phyloP scores from a whole-genome alignment of 2,329 filamentous ascomycete genomes.

The Fusarium nurragi region DNA sequence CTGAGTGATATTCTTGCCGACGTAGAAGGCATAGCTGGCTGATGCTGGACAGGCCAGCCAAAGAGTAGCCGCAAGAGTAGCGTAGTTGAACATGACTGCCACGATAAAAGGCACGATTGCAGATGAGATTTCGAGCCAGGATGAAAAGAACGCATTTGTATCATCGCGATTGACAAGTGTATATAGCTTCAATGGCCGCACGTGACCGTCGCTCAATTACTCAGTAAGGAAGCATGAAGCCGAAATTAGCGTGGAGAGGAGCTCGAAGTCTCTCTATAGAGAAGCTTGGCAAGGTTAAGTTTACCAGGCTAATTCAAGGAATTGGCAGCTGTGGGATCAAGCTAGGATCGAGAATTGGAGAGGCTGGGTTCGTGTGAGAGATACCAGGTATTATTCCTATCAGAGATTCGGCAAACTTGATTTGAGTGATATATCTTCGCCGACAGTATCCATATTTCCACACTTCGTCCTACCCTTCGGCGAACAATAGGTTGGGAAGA shows the following conservation, averaged over 20 bases:
- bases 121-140: neutral
- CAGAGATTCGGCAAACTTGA: slow-evolving; percentile 1
- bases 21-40: slow-evolving; percentile 58
- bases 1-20: slow-evolving; percentile 56
- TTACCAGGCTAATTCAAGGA: slow-evolving; percentile 6
- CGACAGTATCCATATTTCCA: neutral
- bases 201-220: slow-evolving; percentile 34
- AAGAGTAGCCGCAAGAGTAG: slow-evolving; percentile 11
- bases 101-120: neutral
- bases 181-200: slow-evolving; percentile 21
- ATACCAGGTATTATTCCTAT: neutral
- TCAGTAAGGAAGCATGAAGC: slow-evolving; percentile 12
- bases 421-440: neutral
- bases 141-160: slow-evolving; percentile 7
- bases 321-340: neutral
- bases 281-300: neutral
- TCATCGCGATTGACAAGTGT: neutral
- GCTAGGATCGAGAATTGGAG: neutral
- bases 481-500: neutral
- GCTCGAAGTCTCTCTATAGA: neutral
- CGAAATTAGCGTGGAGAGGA: slow-evolving; percentile 1
- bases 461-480: neutral
- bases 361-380: neutral
- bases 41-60: slow-evolving; percentile 27
- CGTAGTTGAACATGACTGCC: slow-evolving; percentile 13